phyloP scores from a whole-genome alignment of 108 stramenopile genomes.

The Skeletonema costatum region DNA sequence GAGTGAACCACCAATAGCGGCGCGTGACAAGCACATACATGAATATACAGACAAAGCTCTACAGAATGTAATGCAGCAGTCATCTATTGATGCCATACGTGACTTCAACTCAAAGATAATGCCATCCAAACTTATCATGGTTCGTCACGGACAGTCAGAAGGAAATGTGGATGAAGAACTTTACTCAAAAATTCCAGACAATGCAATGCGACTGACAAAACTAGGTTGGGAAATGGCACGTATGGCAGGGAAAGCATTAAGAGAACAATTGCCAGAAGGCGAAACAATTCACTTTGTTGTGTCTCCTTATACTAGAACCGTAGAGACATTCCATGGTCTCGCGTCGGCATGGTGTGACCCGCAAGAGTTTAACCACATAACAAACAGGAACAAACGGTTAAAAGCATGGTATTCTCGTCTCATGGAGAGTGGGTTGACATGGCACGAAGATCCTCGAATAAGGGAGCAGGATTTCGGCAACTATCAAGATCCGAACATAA shows the following conservation, averaged over 20 bases:
- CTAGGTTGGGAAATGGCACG: constrained; percentile 86
- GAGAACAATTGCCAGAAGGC: constrained; percentile 52
- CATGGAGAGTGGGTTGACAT: constrained; percentile 76
- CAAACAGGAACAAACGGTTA: constrained; percentile 57
- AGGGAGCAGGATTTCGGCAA: constrained; percentile 87
- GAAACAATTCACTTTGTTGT: constrained; percentile 85
- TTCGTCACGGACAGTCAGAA: constrained; percentile 85
- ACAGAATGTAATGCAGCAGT: background rate
- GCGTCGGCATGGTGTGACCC: constrained; percentile 86
- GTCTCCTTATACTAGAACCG: constrained; percentile 83
- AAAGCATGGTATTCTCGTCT: constrained; percentile 79
- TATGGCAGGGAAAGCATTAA: constrained; percentile 65
- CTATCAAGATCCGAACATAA: constrained; percentile 69
- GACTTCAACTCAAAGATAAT: constrained; percentile 77
- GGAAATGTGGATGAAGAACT: constrained; percentile 81
- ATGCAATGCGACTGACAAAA: constrained; percentile 79
- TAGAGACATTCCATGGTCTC: constrained; percentile 91
- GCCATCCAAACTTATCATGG: constrained; percentile 79
- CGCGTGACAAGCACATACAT: background rate
- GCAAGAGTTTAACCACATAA: constrained; percentile 58
- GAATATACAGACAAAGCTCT: constrained; percentile 6
- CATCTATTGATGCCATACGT: constrained; percentile 26
- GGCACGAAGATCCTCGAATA: constrained; percentile 88
- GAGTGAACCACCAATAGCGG: constrained; percentile 16
- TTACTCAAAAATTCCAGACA: constrained; percentile 76